These are phyloP conservation scores for Massospora cicadina DNA, from an alignment of 371 early-diverging fungal species.

Conservation along the genomic window DNA sequence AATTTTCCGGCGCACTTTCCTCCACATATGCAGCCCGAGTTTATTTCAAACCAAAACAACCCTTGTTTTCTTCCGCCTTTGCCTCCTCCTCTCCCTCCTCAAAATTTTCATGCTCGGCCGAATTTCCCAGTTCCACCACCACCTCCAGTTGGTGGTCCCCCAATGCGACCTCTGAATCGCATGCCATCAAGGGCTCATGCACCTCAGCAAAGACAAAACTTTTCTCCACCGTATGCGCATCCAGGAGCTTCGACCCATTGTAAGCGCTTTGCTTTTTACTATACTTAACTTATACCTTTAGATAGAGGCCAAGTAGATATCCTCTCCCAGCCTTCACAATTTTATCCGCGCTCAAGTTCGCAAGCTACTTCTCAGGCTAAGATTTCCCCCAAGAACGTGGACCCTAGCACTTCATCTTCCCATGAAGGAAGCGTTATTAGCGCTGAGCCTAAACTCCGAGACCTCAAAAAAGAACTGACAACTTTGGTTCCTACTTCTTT, in stretches of 20 bases:
- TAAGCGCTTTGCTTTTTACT: not conserved
- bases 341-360: not conserved
- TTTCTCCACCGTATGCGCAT: not conserved
- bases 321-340: not conserved
- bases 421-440: constrained; percentile 13
- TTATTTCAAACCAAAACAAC: not conserved
- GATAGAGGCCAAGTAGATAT: not conserved
- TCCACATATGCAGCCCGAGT: not conserved
- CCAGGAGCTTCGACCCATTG: not conserved
- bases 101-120: not conserved
- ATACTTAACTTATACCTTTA: not conserved
- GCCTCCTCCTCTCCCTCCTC: not conserved
- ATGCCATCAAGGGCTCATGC: not conserved
- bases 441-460: constrained; percentile 21
- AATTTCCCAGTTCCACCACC: not conserved
- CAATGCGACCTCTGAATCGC: too few species aligned
- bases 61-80: too few species aligned
- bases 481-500: constrained; percentile 18
- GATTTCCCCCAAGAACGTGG: not conserved
- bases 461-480: constrained; percentile 22
- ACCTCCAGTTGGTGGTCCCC: not conserved
- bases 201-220: not conserved
- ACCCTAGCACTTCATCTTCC: not conserved
- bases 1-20: not conserved
- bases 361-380: not conserved